phyloP scores from a whole-genome alignment of 805 yeast species.

The Saccharomycopsis capsularis region DNA sequence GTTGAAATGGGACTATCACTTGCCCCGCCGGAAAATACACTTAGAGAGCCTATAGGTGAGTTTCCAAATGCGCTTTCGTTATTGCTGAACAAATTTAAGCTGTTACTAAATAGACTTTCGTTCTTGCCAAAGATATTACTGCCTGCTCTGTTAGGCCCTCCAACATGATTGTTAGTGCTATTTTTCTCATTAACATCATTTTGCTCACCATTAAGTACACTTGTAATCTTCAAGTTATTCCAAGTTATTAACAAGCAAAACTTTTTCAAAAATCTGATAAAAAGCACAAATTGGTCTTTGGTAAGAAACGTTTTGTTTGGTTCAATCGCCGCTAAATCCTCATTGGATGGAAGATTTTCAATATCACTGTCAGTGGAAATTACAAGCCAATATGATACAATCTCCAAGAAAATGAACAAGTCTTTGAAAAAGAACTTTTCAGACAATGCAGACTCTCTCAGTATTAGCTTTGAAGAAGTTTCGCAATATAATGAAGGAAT shows the following conservation, averaged over 20 bases:
- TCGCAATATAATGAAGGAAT: not conserved
- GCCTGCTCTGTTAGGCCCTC: too few relatives aligned
- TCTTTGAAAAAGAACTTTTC: slow-evolving; percentile 26
- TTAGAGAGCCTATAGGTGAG: not conserved
- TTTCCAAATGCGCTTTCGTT: slow-evolving; percentile 11
- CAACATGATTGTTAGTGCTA: not conserved
- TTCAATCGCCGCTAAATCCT: not conserved
- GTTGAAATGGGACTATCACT: slow-evolving; percentile 16
- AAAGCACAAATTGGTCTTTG: slow-evolving; percentile 32
- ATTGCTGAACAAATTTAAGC: not conserved
- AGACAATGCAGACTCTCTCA: not conserved
- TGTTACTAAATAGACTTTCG: not conserved
- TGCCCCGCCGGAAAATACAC: not conserved
- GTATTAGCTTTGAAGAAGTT: not conserved
- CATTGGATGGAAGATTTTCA: slow-evolving; percentile 1
- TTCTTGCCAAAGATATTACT: not conserved
- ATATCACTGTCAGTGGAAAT: slow-evolving; percentile 62
- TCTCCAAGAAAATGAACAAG: slow-evolving; percentile 48
- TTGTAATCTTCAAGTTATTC: slow-evolving; percentile 24
- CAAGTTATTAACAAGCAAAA: slow-evolving; percentile 46
- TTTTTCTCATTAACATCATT: not conserved
- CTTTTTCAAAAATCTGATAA: slow-evolving; percentile 43
- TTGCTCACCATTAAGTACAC: too few relatives aligned
- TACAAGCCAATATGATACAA: slow-evolving; percentile 59
- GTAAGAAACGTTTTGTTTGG: slow-evolving; percentile 36